Evolutionary conservation across 1,284 basidiomycete genomes (phyloP).

Genomic region (Sanghuangporus weigelae): DNA sequence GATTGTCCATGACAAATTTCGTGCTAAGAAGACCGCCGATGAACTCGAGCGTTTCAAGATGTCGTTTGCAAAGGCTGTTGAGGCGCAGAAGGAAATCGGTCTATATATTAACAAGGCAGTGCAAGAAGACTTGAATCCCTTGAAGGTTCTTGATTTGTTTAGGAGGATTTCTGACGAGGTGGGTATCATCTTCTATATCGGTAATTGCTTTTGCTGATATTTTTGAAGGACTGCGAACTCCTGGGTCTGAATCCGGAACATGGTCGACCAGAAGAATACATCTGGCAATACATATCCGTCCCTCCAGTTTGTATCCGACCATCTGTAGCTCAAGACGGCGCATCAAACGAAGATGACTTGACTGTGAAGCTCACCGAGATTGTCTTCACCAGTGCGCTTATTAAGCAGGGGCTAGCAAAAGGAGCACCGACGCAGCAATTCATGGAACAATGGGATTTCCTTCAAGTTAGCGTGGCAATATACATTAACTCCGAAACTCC

Average conservation of each 20-base stretch:
- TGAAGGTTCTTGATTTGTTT: constrained; percentile 93
- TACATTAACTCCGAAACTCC: constrained; percentile 99
- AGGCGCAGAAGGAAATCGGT: constrained; percentile 83
- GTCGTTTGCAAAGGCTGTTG: constrained; percentile 80
- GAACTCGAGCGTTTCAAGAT: constrained; percentile 87
- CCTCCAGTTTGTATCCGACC: constrained; percentile 98
- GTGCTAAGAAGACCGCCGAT: constrained; percentile 90
- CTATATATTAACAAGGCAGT: constrained; percentile 86
- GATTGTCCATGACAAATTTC: constrained; percentile 97
- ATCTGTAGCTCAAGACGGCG: constrained; percentile 94
- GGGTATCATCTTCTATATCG: constrained; percentile 20
- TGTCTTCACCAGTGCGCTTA: constrained; percentile 90
- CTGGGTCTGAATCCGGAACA: constrained; percentile 86
- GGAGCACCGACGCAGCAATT: constrained; percentile 86
- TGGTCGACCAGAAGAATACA: constrained; percentile 94
- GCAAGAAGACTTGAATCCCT: constrained; percentile 91
- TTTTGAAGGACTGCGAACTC: constrained; percentile 82
- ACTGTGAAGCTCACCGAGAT: constrained; percentile 98
- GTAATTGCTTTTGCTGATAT: not conserved
- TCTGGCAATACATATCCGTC: constrained; percentile 99
- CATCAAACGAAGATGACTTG: constrained; percentile 97
- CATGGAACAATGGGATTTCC: constrained; percentile 99
- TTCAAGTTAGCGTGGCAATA: constrained; percentile 92
- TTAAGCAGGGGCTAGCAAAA: constrained; percentile 86
- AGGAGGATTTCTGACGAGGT: constrained; percentile 90